Evolutionary conservation across 805 yeast genomes (phyloP).

Genomic region (Candida takata): DNA sequence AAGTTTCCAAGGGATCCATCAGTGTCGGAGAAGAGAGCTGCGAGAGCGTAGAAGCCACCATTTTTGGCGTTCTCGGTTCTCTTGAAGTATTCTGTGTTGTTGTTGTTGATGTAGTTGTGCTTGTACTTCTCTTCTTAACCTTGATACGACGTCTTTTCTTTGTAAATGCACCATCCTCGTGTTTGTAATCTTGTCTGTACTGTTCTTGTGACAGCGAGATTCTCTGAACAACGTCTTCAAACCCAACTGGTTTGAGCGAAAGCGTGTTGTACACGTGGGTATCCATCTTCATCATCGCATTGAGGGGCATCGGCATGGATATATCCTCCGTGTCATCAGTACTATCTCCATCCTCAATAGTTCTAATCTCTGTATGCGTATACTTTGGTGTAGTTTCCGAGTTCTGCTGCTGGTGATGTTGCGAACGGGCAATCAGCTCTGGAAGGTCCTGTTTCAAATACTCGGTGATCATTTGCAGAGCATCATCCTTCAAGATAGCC

Average conservation of each 20-base stretch:
- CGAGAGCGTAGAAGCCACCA: neutral
- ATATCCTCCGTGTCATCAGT: constrained; percentile 1
- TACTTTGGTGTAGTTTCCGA: neutral
- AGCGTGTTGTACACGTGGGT: constrained; percentile 15
- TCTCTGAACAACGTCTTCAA: constrained; percentile 16
- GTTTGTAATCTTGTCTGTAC: constrained; percentile 2
- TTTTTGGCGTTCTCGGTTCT: neutral
- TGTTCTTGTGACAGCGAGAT: constrained; percentile 7
- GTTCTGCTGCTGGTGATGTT: too few species aligned
- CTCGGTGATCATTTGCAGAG: constrained; percentile 14
- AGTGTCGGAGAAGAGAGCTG: constrained; percentile 12
- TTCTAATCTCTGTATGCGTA: too few species aligned
- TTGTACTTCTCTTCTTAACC: constrained; percentile 5
- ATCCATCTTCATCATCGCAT: constrained; percentile 1
- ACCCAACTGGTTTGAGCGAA: constrained; percentile 13
- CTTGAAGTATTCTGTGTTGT: neutral
- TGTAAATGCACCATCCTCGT: neutral
- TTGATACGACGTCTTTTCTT: neutral
- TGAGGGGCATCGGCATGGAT: neutral
- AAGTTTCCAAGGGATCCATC: constrained; percentile 2
- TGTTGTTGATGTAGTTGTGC: neutral
- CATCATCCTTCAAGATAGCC: constrained; percentile 16
- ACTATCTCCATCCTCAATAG: too few species aligned
- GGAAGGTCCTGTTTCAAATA: constrained; percentile 21
- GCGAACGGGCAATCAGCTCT: constrained; percentile 10